phyloP scores from a whole-genome alignment of 805 yeast genomes.

The Jamesozyma jinghongensis region DNA sequence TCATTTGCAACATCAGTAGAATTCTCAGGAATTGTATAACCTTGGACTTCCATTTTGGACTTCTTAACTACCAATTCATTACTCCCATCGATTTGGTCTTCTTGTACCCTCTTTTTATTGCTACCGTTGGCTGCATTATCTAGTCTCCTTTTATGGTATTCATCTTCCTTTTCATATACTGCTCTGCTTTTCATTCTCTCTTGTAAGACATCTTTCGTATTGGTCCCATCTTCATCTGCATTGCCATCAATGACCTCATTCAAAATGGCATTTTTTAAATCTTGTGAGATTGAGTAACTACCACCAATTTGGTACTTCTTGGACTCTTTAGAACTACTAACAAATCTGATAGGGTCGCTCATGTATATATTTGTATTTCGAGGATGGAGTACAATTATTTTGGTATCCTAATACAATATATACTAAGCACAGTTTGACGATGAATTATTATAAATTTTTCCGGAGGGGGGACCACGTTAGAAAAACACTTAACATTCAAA shows the following conservation, averaged over 20 bases:
- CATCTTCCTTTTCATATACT: conserved; percentile 34
- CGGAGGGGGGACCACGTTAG: too few relatives aligned
- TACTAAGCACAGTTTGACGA: too few relatives aligned
- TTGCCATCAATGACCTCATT: conserved; percentile 15
- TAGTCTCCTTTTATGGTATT: conserved; percentile 38
- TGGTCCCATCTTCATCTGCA: conserved; percentile 7
- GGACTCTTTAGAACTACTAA: not conserved
- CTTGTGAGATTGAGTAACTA: conserved; percentile 35
- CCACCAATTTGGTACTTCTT: conserved; percentile 24
- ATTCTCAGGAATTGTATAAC: conserved; percentile 48
- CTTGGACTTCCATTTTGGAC: conserved; percentile 31
- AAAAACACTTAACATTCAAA: too few relatives aligned
- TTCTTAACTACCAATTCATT: conserved; percentile 13
- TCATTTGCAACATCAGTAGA: conserved; percentile 23
- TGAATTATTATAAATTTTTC: too few relatives aligned
- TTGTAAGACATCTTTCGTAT: conserved; percentile 20
- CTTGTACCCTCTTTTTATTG: conserved; percentile 34
- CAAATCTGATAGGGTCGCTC: not conserved
- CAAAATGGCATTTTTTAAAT: conserved; percentile 24
- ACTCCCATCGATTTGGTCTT: conserved; percentile 18
- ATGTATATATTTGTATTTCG: too few relatives aligned
- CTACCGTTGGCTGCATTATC: conserved; percentile 26
- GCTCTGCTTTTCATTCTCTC: conserved; percentile 23
- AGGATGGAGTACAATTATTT: too few relatives aligned
- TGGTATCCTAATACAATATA: too few relatives aligned